Evolutionary conservation across 164 flowering plant species (phyloP), one percentile per base, ranked within the genome.

Genomic region (Nymphaea colorata): DNA sequence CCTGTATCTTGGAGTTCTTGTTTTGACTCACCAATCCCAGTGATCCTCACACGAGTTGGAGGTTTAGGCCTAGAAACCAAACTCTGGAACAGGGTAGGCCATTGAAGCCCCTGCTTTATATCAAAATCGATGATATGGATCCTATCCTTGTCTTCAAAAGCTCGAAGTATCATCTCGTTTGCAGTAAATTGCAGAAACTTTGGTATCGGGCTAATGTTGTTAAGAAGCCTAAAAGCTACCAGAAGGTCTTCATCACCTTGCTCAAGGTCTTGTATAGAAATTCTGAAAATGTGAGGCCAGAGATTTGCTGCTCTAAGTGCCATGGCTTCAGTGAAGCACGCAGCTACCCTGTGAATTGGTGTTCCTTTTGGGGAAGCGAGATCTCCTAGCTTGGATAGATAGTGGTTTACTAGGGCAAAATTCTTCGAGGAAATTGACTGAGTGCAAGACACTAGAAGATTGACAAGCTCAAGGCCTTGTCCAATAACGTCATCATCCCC

Each of bases 1-100:
- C 97, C 95, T n/a, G 97, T 88, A 67, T 94, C 96, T 44, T 85
- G 83, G 12, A 94, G 82, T 8, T 94, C 99, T 42, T 85, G 90
- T 70, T 91, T 94, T 10, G 96, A 94, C 60, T 86, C 91, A 0
- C 99, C 97, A 15, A 91, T 77, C 16, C 96, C 99, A 0, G 99
- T 94, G 68, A 94, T 87, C 73, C 99, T 79, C 41, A 94, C 88
- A 73, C 88, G 99, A 79, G 73, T 82, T 2, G 99, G 97, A 11
- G 93, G 97, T 59, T 76, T 77, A 17, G 81, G 18, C 73, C 97
- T 81, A 43, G 18, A 65, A 45, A 43, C 71, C 42, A 69, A 16
- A 5, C 66, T 63, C 60, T 69, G 66, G 44, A 69, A 62, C 42
- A 62, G 18, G 45, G 59, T 65, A 43, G 71, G 65, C 71, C 71